Evolutionary conservation across 805 yeast species (phyloP).

Genomic region (Metschnikowia kunwiensis): DNA sequence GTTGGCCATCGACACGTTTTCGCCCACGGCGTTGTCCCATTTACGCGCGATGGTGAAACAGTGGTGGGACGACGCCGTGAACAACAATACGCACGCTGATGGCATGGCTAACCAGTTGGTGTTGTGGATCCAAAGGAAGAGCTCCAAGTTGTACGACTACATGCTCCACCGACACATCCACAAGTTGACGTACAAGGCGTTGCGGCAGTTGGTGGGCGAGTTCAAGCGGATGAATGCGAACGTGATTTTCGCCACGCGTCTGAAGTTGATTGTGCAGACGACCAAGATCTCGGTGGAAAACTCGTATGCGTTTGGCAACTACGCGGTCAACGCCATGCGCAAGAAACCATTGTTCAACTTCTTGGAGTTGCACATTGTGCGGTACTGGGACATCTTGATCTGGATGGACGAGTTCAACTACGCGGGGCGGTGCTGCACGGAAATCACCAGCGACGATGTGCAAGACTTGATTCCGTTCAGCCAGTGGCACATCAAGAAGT

Average conservation of each 20-base stretch:
- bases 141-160: slow-evolving; percentile 72
- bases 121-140: slow-evolving; percentile 79
- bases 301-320: slow-evolving; percentile 88
- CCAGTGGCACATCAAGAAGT: slow-evolving; percentile 77
- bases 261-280: slow-evolving; percentile 69
- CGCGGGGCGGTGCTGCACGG: slow-evolving; percentile 63
- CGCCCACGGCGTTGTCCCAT: slow-evolving; percentile 66
- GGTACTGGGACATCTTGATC: slow-evolving; percentile 87
- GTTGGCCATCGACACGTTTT: slow-evolving; percentile 80
- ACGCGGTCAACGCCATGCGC: slow-evolving; percentile 71
- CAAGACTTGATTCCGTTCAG: slow-evolving; percentile 50
- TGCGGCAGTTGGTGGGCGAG: slow-evolving; percentile 76
- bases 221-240: slow-evolving; percentile 75
- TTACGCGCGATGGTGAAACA: slow-evolving; percentile 72
- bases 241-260: slow-evolving; percentile 76
- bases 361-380: slow-evolving; percentile 67
- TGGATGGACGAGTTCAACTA: slow-evolving; percentile 94
- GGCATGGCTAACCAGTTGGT: slow-evolving; percentile 76
- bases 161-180: slow-evolving; percentile 83
- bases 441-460: slow-evolving; percentile 42
- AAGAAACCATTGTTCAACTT: slow-evolving; percentile 79
- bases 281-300: slow-evolving; percentile 75
- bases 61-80: slow-evolving; percentile 92
- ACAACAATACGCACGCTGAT: slow-evolving; percentile 69
- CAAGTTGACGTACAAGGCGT: slow-evolving; percentile 76